Evolutionary conservation across 1,284 basidiomycete genomes (phyloP).

Genomic region (Athelia psychrophila): DNA sequence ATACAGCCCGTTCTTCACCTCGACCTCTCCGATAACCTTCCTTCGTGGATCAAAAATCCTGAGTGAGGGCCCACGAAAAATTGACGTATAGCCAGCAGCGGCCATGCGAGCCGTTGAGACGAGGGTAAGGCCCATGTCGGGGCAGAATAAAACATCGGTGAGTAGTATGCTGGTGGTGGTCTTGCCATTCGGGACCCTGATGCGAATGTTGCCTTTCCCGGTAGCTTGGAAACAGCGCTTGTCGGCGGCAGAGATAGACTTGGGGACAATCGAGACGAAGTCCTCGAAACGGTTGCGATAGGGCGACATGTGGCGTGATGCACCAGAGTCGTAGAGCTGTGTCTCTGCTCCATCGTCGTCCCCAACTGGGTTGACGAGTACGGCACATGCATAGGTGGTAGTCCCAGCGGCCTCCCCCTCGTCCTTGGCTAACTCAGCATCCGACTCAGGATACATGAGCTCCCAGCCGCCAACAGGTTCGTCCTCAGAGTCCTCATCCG

Average conservation of each 20-base stretch:
- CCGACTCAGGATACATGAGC: too few species aligned
- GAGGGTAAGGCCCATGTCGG: background rate
- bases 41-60: background rate
- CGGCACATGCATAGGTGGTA: background rate
- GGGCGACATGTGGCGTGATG: slow-evolving; percentile 32
- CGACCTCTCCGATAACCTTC: background rate
- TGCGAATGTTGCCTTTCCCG: slow-evolving; percentile 26
- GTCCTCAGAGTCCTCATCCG: too few species aligned
- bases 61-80: background rate
- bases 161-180: slow-evolving; percentile 3
- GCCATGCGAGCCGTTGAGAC: background rate
- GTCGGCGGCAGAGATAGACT: slow-evolving; percentile 28
- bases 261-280: slow-evolving; percentile 17
- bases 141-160: background rate
- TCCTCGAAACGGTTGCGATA: slow-evolving; percentile 21
- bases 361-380: slow-evolving; percentile 1
- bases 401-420: too few species aligned
- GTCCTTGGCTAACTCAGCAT: too few species aligned
- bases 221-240: slow-evolving; percentile 26
- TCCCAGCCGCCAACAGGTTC: too few species aligned
- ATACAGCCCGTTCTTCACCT: background rate
- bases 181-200: slow-evolving; percentile 26
- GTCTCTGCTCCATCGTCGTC: slow-evolving; percentile 8
- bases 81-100: background rate
- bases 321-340: slow-evolving; percentile 31